A percentile compares a stretch with the other conserved stretches of the same genome.
Evolutionary conservation across 352 stramenopile species (phyloP).

Genomic region (Phytophthora brassicae): DNA sequence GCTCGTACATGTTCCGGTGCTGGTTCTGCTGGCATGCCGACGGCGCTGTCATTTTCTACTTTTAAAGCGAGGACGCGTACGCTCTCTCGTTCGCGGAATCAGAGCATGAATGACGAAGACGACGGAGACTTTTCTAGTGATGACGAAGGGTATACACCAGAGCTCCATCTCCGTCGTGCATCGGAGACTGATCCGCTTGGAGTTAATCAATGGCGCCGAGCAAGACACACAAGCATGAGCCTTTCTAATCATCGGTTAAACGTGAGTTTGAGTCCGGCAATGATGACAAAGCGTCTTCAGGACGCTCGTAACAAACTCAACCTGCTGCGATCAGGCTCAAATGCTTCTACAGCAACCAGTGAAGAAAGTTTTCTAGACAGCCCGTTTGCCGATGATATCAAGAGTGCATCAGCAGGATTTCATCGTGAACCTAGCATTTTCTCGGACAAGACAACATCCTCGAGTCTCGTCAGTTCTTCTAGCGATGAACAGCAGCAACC

Average conservation of each 20-base stretch:
- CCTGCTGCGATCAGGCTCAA: slow-evolving; percentile 54
- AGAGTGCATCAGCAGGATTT: slow-evolving; percentile 19
- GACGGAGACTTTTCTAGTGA: slow-evolving; percentile 66
- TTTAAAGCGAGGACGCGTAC: slow-evolving; percentile 40
- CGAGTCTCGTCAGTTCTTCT: slow-evolving; percentile 14
- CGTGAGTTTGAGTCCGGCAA: slow-evolving; percentile 27
- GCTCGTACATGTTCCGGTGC: slow-evolving; percentile 43
- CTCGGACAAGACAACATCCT: slow-evolving; percentile 11
- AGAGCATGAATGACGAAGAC: slow-evolving; percentile 28
- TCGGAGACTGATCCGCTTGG: slow-evolving; percentile 19
- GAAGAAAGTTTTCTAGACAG: slow-evolving; percentile 54
- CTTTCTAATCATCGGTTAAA: slow-evolving; percentile 37
- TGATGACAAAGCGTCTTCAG: slow-evolving; percentile 34
- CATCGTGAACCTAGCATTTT: slow-evolving; percentile 28
- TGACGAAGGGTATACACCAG: slow-evolving; percentile 48
- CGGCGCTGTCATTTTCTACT: slow-evolving; percentile 30
- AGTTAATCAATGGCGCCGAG: slow-evolving; percentile 29
- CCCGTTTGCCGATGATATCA: slow-evolving; percentile 20
- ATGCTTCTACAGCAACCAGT: slow-evolving; percentile 41
- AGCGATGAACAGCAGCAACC: slow-evolving; percentile 7
- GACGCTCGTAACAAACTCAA: slow-evolving; percentile 35
- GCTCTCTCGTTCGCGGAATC: slow-evolving; percentile 29
- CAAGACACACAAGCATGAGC: slow-evolving; percentile 31
- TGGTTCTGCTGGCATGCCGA: slow-evolving; percentile 28
- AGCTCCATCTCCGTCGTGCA: slow-evolving; percentile 19